Percentiles rank a stretch among this genome's conserved stretches.
These are phyloP conservation scores for Trichosporon sp. DNA, from an alignment of 1,284 basidiomycete species.

Conservation along the genomic window DNA sequence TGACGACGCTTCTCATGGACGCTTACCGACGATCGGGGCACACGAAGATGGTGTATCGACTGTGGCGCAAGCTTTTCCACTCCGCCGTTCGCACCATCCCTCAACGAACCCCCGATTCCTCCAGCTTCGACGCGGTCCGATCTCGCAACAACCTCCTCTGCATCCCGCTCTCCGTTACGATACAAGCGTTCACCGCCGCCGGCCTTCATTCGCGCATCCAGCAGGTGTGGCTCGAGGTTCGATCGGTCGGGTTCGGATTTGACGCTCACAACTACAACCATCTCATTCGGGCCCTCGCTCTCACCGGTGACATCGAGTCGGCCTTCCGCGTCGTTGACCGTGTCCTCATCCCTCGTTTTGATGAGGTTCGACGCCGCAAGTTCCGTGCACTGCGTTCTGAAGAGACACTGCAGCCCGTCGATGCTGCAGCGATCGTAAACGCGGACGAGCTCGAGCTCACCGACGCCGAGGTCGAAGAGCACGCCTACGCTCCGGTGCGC, in stretches of 20 bases:
- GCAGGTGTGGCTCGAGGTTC: slow-evolving; percentile 62
- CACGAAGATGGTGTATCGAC: slow-evolving; percentile 55
- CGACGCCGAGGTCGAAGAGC: background rate
- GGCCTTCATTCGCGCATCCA: slow-evolving; percentile 63
- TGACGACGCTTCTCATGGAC: slow-evolving; percentile 62
- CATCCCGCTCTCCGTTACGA: slow-evolving; percentile 75
- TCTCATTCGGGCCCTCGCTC: slow-evolving; percentile 66
- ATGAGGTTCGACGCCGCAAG: slow-evolving; percentile 27
- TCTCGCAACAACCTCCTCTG: slow-evolving; percentile 58
- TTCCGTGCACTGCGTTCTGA: slow-evolving; percentile 21
- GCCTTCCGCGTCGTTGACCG: slow-evolving; percentile 78
- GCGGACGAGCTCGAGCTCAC: background rate
- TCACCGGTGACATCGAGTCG: slow-evolving; percentile 69
- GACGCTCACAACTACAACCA: slow-evolving; percentile 94
- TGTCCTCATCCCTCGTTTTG: slow-evolving; percentile 64
- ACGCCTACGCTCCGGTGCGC: background rate
- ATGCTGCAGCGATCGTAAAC: slow-evolving; percentile 33
- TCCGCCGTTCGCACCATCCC: slow-evolving; percentile 7
- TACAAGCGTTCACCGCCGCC: slow-evolving; percentile 66
- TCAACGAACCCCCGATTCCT: background rate
- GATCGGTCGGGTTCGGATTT: slow-evolving; percentile 67
- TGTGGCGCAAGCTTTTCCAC: slow-evolving; percentile 54
- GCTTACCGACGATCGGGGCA: slow-evolving; percentile 63
- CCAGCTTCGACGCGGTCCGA: slow-evolving; percentile 8
- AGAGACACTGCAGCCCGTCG: slow-evolving; percentile 42